Base-by-base conservation (phyloP, 1,284 basidiomycete genomes). In the Tilletia caries region DNA sequence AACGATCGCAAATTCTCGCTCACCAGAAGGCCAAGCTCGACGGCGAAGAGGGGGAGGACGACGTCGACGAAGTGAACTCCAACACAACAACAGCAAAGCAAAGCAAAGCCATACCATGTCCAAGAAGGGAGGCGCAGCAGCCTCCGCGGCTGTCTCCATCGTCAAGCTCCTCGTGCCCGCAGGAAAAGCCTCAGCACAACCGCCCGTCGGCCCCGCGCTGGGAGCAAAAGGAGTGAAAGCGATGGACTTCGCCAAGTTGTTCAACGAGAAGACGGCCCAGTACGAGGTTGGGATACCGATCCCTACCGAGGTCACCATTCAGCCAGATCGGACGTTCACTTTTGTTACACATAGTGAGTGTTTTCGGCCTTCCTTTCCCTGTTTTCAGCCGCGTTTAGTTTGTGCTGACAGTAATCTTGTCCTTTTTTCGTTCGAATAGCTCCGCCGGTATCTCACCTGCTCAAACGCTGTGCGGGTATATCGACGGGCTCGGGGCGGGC, bases 221-320 rank as follows among this genome's bases (percentile, higher is more conserved):
- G 96, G 96, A 86, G 95, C 96, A 75, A 90, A 93, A 82, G 96
- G 96, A 80, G 94, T 99, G 76, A 98, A 98, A 86, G 95, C 95
- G 23, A 98, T 98, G 90, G 96, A 99, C 86, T 66, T 65, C 66
- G 32, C 62, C 29, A 65, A 72, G 65, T 76, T 80, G 64, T 82
- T 82, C 71, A 82, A 82, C 70, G 81, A 77, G 93, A 84, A 93
- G 92, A 68, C 90, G 89, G 91, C 92, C 25, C 91, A 94, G 83
- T 88, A 96, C 69, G 89, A 91, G 77, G 89, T 91, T 23, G 93
- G 93, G 50, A 88, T 92, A 18, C 95, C 96, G 1, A 89, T 89
- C 48, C 95, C 95, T 12, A 95, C 94, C 18, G 86, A 91, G 71
- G 95, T 99, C 82, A 92, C 90, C 70, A 91, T 98, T 77, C 90